These are phyloP conservation scores for Tephrocybe sp. DNA, from an alignment of 768 basidiomycete species.

Conservation along the genomic window DNA sequence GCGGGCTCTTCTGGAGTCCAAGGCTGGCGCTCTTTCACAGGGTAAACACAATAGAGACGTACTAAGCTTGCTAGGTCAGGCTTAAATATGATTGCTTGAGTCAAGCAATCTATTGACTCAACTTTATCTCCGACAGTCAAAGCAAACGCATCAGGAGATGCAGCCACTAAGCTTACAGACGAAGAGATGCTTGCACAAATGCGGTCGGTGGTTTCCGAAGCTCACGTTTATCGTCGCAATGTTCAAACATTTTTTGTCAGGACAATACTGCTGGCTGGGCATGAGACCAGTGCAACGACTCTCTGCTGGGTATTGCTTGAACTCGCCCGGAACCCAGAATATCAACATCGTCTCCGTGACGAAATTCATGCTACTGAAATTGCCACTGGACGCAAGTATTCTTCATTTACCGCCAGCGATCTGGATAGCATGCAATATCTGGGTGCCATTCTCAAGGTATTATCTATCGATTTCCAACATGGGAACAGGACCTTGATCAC, in stretches of 20 bases:
- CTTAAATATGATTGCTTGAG: conserved; percentile 17
- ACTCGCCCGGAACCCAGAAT: conserved; percentile 52
- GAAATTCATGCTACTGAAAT: conserved; percentile 48
- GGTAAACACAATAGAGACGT: conserved; percentile 53
- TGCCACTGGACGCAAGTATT: conserved; percentile 33
- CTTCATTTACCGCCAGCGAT: conserved; percentile 44
- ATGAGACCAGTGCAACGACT: conserved; percentile 62
- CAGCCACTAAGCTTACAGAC: conserved; percentile 31
- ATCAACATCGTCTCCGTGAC: conserved; percentile 58
- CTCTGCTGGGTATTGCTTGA: conserved; percentile 63
- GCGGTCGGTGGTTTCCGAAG: conserved; percentile 23
- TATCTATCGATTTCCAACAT: neutral
- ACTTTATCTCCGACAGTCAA: too few relatives aligned
- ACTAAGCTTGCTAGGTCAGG: conserved; percentile 53
- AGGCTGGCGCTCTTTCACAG: conserved; percentile 43
- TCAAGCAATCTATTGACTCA: neutral
- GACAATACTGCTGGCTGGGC: conserved; percentile 46
- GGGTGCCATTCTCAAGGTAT: conserved; percentile 46
- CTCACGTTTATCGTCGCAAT: neutral
- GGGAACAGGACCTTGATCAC: neutral
- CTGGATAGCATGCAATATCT: conserved; percentile 50
- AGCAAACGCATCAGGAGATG: conserved; percentile 41
- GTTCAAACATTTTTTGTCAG: conserved; percentile 19
- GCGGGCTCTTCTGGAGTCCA: conserved; percentile 43
- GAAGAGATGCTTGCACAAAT: conserved; percentile 42